A percentile compares a stretch with the other conserved stretches of the same genome.
These are phyloP conservation scores for Penicillium sp. DNA, from an alignment of 2,329 filamentous ascomycete genomes.

Conservation along the genomic window DNA sequence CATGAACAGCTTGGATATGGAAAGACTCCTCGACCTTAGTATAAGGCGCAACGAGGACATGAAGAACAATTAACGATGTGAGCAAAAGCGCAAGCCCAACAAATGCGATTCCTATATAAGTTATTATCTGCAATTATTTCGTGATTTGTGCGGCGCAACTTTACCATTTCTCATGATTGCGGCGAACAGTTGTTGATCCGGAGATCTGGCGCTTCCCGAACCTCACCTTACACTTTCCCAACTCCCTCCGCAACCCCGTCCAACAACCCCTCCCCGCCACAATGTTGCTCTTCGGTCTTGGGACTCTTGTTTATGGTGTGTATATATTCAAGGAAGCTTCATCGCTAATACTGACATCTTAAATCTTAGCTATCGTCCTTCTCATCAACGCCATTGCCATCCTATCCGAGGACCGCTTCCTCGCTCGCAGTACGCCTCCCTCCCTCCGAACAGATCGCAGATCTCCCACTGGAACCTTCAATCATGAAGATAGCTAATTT, in stretches of 20 bases:
- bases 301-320: conserved; percentile 72
- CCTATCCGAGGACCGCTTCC: conserved; percentile 91
- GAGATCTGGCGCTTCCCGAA: conserved; percentile 30
- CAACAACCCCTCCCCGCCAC: conserved; percentile 11
- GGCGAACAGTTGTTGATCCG: conserved; percentile 22
- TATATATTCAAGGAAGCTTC: background rate
- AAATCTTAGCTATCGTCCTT: conserved; percentile 68
- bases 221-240: conserved; percentile 23
- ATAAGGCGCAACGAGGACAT: conserved; percentile 76
- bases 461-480: background rate
- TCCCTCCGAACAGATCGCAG: background rate
- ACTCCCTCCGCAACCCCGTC: conserved; percentile 9
- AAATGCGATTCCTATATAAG: conserved; percentile 49
- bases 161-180: conserved; percentile 25
- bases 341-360: conserved; percentile 3
- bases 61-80: conserved; percentile 63
- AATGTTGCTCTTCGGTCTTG: conserved; percentile 71
- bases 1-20: conserved; percentile 91
- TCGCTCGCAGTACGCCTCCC: conserved; percentile 65
- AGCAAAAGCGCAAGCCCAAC: conserved; percentile 52
- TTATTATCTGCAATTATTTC: background rate
- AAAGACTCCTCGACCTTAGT: conserved; percentile 99
- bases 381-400: conserved; percentile 92
- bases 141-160: conserved; percentile 5
- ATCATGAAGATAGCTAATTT: background rate